Evolutionary conservation across 2,329 filamentous ascomycete genomes (phyloP).

Genomic region (Trichoderma brevicompactum): DNA sequence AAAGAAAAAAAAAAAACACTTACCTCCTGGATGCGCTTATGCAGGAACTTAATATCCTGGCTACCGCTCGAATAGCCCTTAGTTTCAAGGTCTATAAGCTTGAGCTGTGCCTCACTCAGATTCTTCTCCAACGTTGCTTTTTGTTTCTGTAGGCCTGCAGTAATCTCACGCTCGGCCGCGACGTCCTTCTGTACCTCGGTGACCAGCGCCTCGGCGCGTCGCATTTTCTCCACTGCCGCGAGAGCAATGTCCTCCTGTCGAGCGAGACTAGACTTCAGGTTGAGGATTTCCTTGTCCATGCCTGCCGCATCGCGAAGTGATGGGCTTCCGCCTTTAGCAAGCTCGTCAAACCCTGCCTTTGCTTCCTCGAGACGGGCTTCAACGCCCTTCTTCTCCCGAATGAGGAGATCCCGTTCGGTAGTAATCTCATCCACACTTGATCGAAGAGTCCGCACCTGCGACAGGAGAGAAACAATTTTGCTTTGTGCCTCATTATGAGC

Average conservation of each 20-base stretch:
- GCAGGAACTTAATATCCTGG: conserved; percentile 92
- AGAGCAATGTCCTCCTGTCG: conserved; percentile 92
- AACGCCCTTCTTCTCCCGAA: conserved; percentile 87
- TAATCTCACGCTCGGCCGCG: conserved; percentile 79
- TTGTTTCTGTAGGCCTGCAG: conserved; percentile 81
- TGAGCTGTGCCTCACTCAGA: conserved; percentile 86
- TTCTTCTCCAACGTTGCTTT: conserved; percentile 89
- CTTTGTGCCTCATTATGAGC: conserved; percentile 95
- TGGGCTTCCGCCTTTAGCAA: conserved; percentile 82
- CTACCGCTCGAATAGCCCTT: conserved; percentile 95
- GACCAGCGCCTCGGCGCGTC: conserved; percentile 83
- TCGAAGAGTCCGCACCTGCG: conserved; percentile 83
- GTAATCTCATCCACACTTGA: conserved; percentile 84
- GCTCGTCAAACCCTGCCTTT: conserved; percentile 83
- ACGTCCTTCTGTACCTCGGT: conserved; percentile 94
- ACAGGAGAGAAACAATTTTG: conserved; percentile 87
- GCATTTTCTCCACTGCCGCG: conserved; percentile 96
- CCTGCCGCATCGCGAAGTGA: conserved; percentile 87
- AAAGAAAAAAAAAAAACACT: conserved; percentile 8
- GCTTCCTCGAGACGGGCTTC: conserved; percentile 86
- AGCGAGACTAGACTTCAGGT: conserved; percentile 84
- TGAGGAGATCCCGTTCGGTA: conserved; percentile 80
- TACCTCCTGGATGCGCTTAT: conserved; percentile 94
- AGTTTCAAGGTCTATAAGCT: conserved; percentile 90
- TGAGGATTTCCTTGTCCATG: conserved; percentile 85